These are phyloP conservation scores for Tilletiopsis washingtonensis DNA, from an alignment of 1,284 basidiomycete species.

Conservation along the genomic window DNA sequence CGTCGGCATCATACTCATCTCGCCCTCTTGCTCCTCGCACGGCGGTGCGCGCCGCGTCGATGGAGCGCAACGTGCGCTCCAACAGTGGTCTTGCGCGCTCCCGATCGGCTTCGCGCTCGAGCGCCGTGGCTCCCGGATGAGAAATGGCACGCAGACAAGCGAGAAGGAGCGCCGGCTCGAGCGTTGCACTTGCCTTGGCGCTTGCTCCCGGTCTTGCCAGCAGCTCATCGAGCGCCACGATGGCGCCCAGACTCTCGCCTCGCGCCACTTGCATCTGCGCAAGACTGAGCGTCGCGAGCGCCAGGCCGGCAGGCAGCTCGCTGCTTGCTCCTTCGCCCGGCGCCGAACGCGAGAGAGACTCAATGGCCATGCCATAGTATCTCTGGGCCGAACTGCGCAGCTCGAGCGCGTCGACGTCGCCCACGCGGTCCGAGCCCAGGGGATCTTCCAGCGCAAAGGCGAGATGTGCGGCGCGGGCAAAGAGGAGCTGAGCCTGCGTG, in stretches of 20 bases:
- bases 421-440: background rate
- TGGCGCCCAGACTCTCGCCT: slow-evolving; percentile 31
- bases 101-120: slow-evolving; percentile 21
- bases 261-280: slow-evolving; percentile 40
- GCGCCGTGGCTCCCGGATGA: slow-evolving; percentile 28
- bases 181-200: slow-evolving; percentile 12
- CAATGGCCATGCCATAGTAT: slow-evolving; percentile 33
- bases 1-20: too few relatives aligned
- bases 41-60: slow-evolving; percentile 33
- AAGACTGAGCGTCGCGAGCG: slow-evolving; percentile 38
- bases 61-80: slow-evolving; percentile 33
- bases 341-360: slow-evolving; percentile 18
- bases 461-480: slow-evolving; percentile 39
- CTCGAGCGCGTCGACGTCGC: slow-evolving; percentile 5
- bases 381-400: slow-evolving; percentile 28
- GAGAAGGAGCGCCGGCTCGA: slow-evolving; percentile 36
- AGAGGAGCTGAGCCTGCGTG: slow-evolving; percentile 33
- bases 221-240: slow-evolving; percentile 35
- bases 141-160: slow-evolving; percentile 31
- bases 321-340: slow-evolving; percentile 4
- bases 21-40: too few relatives aligned
- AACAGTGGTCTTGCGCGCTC: slow-evolving; percentile 32
- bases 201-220: slow-evolving; percentile 13
- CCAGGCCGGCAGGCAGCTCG: slow-evolving; percentile 19
- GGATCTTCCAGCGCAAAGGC: slow-evolving; percentile 3